Evolutionary conservation across 202 grass and related monocot species (phyloP), one percentile per base, ranked within the genome.

Genomic region (Eragrostis tef): DNA sequence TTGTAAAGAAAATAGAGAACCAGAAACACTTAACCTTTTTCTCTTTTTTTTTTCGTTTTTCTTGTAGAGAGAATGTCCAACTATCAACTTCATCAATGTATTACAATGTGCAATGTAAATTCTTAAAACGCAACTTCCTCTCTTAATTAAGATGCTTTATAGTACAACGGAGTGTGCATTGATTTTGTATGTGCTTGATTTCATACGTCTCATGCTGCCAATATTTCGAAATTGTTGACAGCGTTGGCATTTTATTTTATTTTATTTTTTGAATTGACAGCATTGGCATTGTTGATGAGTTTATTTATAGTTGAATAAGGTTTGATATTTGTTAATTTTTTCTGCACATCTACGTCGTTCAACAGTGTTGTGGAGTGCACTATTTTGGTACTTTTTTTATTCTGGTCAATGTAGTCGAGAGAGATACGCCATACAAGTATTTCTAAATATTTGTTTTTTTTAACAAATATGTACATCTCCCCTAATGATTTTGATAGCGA

Each of bases 1-100:
- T 42, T 89, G 88, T 89, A 86, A 86, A 86, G 88, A 83, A 78
- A 83, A 82, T 83, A 89, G 73, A 79, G 62, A 83, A 61, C 53
- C 44, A 57, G 79, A 75, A 75, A 75, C 44, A 70, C 53, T 43
- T 39, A 7, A 24, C 7, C 20, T 79, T 64, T 57, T 19, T 5
- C 3, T 43, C 53, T 14, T 50, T 13, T 68, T 24, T n/a, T 9
- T 61, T 81, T 78, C 56, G 78, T n/a, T 68, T 74, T 79, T 73
- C 31, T 85, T 67, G 50, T 78, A 78, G 78, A 86, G 67, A 67
- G 53, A 80, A 58, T 65, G 51, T 9, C 71, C 26, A 77, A 64
- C 63, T 48, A 75, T 31, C 44, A 56, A 69, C 52, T 83, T 22
- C 4, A 56, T 75, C 54, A n/a, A 13, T 83, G 62, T 90, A 89